Evolutionary conservation across 805 yeast species (phyloP).

Genomic region (Alloascoidea hylecoeti): DNA sequence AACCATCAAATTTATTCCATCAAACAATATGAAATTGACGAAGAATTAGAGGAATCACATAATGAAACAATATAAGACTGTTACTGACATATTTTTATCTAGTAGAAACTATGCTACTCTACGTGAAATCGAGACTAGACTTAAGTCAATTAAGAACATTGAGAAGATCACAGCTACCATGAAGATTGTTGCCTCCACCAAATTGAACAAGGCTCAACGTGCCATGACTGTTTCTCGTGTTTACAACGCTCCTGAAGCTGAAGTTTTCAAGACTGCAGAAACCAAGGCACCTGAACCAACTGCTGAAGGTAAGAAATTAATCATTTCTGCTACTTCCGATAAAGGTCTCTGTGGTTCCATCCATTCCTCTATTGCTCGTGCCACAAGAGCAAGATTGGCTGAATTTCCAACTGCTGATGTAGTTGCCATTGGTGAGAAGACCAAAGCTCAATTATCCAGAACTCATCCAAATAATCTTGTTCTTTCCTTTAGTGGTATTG

Average conservation of each 20-base stretch:
- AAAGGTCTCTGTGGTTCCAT: conserved; percentile 98
- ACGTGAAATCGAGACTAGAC: conserved; percentile 96
- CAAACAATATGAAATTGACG: not conserved
- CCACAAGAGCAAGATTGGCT: conserved; percentile 54
- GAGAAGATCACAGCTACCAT: conserved; percentile 99
- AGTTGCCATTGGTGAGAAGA: conserved; percentile 89
- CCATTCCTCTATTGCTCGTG: conserved; percentile 88
- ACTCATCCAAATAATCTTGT: conserved; percentile 55
- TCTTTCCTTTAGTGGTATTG: conserved; percentile 78
- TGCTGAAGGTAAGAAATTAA: conserved; percentile 46
- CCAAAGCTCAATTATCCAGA: conserved; percentile 80
- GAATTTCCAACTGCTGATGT: conserved; percentile 60
- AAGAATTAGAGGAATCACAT: not conserved
- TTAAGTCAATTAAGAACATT: conserved; percentile 95
- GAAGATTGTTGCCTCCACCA: conserved; percentile 98
- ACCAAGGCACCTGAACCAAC: conserved; percentile 39
- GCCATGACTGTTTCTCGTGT: conserved; percentile 84
- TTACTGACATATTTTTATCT: not conserved
- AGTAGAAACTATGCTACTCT: conserved; percentile 89
- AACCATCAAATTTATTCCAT: not conserved
- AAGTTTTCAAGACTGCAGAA: conserved; percentile 72
- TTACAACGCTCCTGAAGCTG: conserved; percentile 67
- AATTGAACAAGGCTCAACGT: conserved; percentile 89
- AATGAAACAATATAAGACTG: not conserved
- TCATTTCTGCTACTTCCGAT: conserved; percentile 87